Evolutionary conservation across 805 yeast species (phyloP).

Genomic region (Yamadazyma paraphyllophila): DNA sequence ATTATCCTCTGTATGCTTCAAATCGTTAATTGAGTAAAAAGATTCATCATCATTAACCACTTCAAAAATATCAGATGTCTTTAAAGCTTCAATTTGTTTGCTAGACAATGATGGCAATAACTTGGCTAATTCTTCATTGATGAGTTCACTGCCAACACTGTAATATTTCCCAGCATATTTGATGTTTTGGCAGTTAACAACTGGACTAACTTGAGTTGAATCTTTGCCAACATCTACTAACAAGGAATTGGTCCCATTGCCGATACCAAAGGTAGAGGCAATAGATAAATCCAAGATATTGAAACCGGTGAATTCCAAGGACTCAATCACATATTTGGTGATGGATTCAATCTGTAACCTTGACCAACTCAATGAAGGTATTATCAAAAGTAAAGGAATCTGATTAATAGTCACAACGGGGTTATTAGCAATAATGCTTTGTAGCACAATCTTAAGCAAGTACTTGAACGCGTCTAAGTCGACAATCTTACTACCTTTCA

Average conservation of each 20-base stretch:
- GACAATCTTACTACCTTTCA: slow-evolving; percentile 60
- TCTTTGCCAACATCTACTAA: slow-evolving; percentile 80
- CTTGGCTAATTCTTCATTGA: slow-evolving; percentile 52
- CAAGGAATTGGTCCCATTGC: slow-evolving; percentile 59
- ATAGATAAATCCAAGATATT: slow-evolving; percentile 66
- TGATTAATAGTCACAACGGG: slow-evolving; percentile 54
- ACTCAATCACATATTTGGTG: slow-evolving; percentile 74
- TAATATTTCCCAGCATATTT: slow-evolving; percentile 52
- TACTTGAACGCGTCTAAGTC: slow-evolving; percentile 71
- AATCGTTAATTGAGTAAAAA: slow-evolving; percentile 58
- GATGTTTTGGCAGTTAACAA: slow-evolving; percentile 68
- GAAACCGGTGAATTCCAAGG: slow-evolving; percentile 68
- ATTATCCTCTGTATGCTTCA: slow-evolving; percentile 49
- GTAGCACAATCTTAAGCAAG: slow-evolving; percentile 47
- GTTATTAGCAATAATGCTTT: slow-evolving; percentile 35
- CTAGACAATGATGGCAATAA: slow-evolving; percentile 57
- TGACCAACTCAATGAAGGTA: slow-evolving; percentile 65
- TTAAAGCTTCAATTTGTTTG: slow-evolving; percentile 70
- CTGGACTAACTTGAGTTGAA: slow-evolving; percentile 74
- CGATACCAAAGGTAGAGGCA: slow-evolving; percentile 72
- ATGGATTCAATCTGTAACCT: slow-evolving; percentile 63
- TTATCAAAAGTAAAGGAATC: slow-evolving; percentile 68
- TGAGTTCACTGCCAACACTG: slow-evolving; percentile 60
- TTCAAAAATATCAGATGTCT: slow-evolving; percentile 74
- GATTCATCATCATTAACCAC: slow-evolving; percentile 70